Evolutionary conservation across 768 basidiomycete species (phyloP), one percentile per base, ranked within the genome.

Genomic region (Obba rivulosa): DNA sequence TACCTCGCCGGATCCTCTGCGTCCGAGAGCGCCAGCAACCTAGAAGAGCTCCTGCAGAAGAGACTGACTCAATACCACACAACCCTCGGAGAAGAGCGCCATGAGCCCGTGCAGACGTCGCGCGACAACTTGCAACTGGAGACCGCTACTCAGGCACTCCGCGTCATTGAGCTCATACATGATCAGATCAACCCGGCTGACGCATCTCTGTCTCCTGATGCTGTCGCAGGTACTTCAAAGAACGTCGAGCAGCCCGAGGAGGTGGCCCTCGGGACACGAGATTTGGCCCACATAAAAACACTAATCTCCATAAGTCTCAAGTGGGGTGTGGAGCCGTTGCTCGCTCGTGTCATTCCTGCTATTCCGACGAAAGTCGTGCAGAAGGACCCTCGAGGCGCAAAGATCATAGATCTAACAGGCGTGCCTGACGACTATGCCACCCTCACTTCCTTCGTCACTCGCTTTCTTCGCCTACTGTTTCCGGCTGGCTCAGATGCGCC

Each of bases 281-380:
- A 92, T 63, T 62, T 89, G 24, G 65, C 70, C 4, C 67, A 78
- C 50, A 61, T 91, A 2, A 76, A 81, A 20, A 83, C 81, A 0
- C 69, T 90, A 24, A 60, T 87, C 14, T 77, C 84, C 13, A 74
- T 91, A 50, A 62, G 77, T 22, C 86, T 91, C 59, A 82, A 79
- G 54, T 88, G 87, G 88, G 84, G 79, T 7, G 62, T 79, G 2
- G 75, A 81, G 13, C 77, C 77, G 3, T 59, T 83, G 3, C 68
- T 85, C 34, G 53, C 62, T 11, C 70, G 67, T 43, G 64, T 81
- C n/a, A 41, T 51, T 4, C 50, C 53, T 3, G 60, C 57, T 1
- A 58, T 63, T 3, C 62, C 62, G 1, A 16, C 55, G 55, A 39
- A 65, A 62, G 34, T 48, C 62, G 7, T 38, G 54, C 28, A 44